Base-by-base conservation (phyloP, 371 early-diverging fungal species). In the Haplosporangium sp. region DNA sequence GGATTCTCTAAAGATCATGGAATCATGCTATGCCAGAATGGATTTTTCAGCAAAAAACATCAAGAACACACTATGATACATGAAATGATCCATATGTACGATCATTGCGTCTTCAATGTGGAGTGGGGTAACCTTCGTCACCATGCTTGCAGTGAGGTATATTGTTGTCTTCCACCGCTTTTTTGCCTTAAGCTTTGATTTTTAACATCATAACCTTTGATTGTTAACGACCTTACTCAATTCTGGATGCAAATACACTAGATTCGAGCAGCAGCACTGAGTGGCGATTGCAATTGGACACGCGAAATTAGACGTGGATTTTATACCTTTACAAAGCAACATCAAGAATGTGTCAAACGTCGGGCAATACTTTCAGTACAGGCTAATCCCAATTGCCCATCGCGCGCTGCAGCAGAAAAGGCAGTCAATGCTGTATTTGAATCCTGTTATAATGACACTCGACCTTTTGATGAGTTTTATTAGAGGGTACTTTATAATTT, bases 31-130 rank as follows among this genome's bases (percentile, higher is more conserved):
- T 97, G 98, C 84, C 92, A 95, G 74, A 96, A 97, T 78, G 83
- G 88, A 69, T 86, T 96, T 67, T 84, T 81, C 13, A 86, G 87
- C 53, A 93, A 94, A 78, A 84, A 84, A 15, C 94, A 93, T 72
- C 87, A 93, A 86, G 96, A 96, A 77, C 94, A 93, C 52, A 96
- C 97, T 0, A 92, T 98, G 89, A 95, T 94, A 3, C 98, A 98
- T 82, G 98, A 98, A 84, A 93, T 97, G 88, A 88, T 98, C n/a
- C 98, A 98, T 83, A 96, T 96, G 66, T 97, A 93, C 81, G 98
- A 98, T 75, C 91, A 94, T 74, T 92, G 91, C 70, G 90, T 91
- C 69, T 94, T 93, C 74, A 91, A 93, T 56, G 85, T 96, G 6
- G 92, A 96, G 69, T 95, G 95, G 95, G 85, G 83, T 65, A 94